phyloP scores from a whole-genome alignment of 805 yeast species.

The Saccharomyces mikatae region DNA sequence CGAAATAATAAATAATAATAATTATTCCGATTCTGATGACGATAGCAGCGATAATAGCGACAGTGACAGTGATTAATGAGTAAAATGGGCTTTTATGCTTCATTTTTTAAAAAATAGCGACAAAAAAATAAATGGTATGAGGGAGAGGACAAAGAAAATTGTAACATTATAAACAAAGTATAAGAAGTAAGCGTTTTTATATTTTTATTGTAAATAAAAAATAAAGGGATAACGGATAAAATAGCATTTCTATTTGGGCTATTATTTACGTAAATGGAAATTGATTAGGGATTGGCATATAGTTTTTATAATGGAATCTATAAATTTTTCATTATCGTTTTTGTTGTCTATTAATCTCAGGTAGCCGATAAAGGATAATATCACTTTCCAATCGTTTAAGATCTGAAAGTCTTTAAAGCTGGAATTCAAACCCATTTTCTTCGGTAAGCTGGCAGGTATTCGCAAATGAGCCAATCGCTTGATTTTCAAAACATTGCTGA shows the following conservation, averaged over 20 bases:
- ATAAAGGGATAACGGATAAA: background rate
- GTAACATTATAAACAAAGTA: background rate
- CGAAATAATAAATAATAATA: background rate
- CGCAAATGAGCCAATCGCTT: background rate
- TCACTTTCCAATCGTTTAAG: background rate
- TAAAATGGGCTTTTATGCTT: background rate
- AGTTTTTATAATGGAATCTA: background rate
- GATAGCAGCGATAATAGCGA: slow-evolving; percentile 9
- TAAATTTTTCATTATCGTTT: background rate
- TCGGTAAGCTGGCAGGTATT: background rate
- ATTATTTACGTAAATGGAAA: background rate
- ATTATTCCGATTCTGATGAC: slow-evolving; percentile 3
- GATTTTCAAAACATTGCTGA: background rate
- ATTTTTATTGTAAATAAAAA: background rate
- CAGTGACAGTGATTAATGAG: background rate
- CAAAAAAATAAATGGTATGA: background rate
- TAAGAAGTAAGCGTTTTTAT: background rate
- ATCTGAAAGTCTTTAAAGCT: background rate
- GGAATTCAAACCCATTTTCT: background rate
- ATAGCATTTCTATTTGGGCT: background rate
- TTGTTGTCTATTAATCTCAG: background rate
- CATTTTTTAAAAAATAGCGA: background rate
- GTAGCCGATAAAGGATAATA: background rate
- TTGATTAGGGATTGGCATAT: background rate
- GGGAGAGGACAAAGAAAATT: background rate